phyloP scores from a whole-genome alignment of 108 stramenopile species.

The Skeletonema tropicum region DNA sequence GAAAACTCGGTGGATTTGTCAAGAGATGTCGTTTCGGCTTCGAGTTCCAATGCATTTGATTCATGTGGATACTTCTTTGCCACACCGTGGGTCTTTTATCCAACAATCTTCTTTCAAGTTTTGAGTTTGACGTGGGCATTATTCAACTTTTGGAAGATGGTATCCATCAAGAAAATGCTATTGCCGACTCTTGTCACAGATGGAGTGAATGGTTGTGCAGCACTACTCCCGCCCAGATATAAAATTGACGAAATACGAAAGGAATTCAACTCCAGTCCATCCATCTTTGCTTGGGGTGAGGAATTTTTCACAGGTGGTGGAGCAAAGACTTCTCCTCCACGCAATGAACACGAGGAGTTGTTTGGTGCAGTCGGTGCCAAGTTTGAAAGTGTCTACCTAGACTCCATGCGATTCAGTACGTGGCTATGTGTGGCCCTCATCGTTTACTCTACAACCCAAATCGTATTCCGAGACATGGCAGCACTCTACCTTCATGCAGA shows the following conservation, averaged over 20 bases:
- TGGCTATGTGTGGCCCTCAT: slow-evolving; percentile 47
- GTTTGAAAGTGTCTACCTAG: slow-evolving; percentile 33
- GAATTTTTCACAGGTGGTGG: slow-evolving; percentile 23
- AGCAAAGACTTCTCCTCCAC: slow-evolving; percentile 7
- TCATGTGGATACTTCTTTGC: slow-evolving; percentile 37
- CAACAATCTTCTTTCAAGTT: slow-evolving; percentile 12
- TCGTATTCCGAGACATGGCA: slow-evolving; percentile 36
- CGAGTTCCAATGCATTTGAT: slow-evolving; percentile 42
- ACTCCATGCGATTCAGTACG: slow-evolving; percentile 50
- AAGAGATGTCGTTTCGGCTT: slow-evolving; percentile 35
- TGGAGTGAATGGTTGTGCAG: slow-evolving; percentile 15
- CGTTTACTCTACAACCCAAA: slow-evolving; percentile 38
- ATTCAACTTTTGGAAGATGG: slow-evolving; percentile 55
- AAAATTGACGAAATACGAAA: slow-evolving; percentile 19
- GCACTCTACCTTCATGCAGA: slow-evolving; percentile 21
- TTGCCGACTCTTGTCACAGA: slow-evolving; percentile 39
- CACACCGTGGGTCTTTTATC: slow-evolving; percentile 35
- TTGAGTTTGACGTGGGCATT: slow-evolving; percentile 33
- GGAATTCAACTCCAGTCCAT: slow-evolving; percentile 37
- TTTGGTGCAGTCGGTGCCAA: slow-evolving; percentile 44
- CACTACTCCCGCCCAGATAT: slow-evolving; percentile 38
- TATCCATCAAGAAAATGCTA: slow-evolving; percentile 37
- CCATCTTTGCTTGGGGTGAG: slow-evolving; percentile 25
- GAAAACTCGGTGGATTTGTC: slow-evolving; percentile 43
- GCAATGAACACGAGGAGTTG: slow-evolving; percentile 38